phyloP scores from a whole-genome alignment of 1,284 basidiomycete species.

The Pterula multifida region DNA sequence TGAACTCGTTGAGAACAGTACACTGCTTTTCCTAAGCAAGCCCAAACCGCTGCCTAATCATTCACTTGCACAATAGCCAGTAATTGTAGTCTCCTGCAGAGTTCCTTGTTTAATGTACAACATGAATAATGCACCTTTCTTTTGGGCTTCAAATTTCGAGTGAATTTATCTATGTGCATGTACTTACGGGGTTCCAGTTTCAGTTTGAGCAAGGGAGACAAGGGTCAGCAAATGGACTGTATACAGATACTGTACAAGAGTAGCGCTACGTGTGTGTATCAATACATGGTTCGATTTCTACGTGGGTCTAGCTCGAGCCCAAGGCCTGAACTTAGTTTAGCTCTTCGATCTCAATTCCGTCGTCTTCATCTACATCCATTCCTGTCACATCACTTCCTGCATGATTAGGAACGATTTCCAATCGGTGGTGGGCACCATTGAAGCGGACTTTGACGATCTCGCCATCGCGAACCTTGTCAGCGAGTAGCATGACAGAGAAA shows the following conservation, averaged over 20 bases:
- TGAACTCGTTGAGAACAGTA: constrained; percentile 6
- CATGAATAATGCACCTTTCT: no score
- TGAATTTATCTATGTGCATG: no score
- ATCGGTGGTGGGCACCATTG: constrained; percentile 74
- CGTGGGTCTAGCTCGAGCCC: no score
- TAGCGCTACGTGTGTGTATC: no score
- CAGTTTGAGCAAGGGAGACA: no score
- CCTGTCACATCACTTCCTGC: constrained; percentile 34
- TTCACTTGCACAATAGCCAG: background rate
- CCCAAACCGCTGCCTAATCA: background rate
- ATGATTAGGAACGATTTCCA: constrained; percentile 83
- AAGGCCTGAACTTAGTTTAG: no score
- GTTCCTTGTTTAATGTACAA: no score
- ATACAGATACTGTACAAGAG: no score
- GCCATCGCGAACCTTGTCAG: constrained; percentile 74
- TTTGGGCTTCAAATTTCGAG: no score
- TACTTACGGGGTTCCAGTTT: no score
- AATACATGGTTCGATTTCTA: no score
- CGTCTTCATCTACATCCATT: constrained; percentile 42
- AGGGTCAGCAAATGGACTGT: no score
- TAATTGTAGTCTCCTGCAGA: background rate
- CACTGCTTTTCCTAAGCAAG: constrained; percentile 8
- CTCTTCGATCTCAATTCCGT: constrained; percentile 50
- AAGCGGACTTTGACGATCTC: constrained; percentile 72
- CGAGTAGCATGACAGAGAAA: constrained; percentile 78